A percentile compares a stretch with the other conserved stretches of the same genome.
Evolutionary conservation across 2,329 filamentous ascomycete species (phyloP).

Genomic region (Ophiosphaerella korrae): DNA sequence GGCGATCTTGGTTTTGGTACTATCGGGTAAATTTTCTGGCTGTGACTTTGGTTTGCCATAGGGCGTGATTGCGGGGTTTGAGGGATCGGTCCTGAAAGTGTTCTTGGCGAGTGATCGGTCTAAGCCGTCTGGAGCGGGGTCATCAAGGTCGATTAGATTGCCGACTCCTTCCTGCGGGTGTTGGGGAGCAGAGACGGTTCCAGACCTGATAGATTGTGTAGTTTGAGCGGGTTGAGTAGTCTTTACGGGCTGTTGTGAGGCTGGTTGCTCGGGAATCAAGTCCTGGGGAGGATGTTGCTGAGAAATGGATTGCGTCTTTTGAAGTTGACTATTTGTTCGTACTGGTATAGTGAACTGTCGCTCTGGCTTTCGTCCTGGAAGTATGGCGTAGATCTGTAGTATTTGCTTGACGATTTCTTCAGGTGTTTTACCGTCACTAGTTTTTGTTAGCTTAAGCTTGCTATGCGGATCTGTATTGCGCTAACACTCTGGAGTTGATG

Average conservation of each 20-base stretch:
- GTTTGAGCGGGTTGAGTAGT: slow-evolving; percentile 11
- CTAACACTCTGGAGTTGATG: slow-evolving; percentile 83
- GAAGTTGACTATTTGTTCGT: slow-evolving; percentile 45
- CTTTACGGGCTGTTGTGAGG: neutral
- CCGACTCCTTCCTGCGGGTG: slow-evolving; percentile 44
- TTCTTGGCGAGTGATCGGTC: slow-evolving; percentile 8
- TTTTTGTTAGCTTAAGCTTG: slow-evolving; percentile 11
- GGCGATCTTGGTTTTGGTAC: slow-evolving; percentile 11
- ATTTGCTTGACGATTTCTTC: slow-evolving; percentile 80
- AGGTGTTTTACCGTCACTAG: slow-evolving; percentile 64
- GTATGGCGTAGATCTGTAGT: slow-evolving; percentile 80
- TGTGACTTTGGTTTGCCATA: slow-evolving; percentile 10
- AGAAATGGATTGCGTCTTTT: slow-evolving; percentile 13
- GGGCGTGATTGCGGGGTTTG: slow-evolving; percentile 8
- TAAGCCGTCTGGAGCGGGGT: slow-evolving; percentile 35
- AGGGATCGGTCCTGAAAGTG: slow-evolving; percentile 8
- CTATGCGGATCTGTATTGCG: neutral
- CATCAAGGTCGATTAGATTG: slow-evolving; percentile 63
- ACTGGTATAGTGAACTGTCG: slow-evolving; percentile 62
- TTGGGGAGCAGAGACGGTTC: slow-evolving; percentile 9
- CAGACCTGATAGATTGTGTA: slow-evolving; percentile 5
- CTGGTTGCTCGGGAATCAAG: neutral
- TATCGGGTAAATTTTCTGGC: slow-evolving; percentile 8
- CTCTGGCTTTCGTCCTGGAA: slow-evolving; percentile 72
- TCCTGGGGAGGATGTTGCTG: slow-evolving; percentile 2